A percentile compares a stretch with the other conserved stretches of the same genome.
Conservation (phyloP, 1,139 yeast genomes). For the Geotrichum candidum region DNA sequence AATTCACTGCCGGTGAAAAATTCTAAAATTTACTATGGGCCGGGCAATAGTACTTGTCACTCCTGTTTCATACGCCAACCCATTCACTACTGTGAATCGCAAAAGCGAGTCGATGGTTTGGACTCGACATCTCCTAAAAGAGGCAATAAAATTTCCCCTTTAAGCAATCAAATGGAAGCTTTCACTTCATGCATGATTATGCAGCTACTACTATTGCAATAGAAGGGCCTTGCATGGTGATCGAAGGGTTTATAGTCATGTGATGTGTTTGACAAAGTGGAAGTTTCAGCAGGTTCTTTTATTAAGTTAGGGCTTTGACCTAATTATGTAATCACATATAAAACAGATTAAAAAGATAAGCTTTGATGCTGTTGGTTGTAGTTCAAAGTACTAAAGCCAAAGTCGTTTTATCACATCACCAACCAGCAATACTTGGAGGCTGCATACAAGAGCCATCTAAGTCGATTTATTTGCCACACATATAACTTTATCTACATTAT, state of each 20-base stretch:
- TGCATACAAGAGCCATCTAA: too few relatives aligned
- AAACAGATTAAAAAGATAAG: background rate
- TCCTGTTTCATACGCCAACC: background rate
- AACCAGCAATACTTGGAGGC: too few relatives aligned
- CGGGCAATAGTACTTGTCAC: background rate
- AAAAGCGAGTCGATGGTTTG: background rate
- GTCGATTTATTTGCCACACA: too few relatives aligned
- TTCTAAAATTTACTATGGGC: background rate
- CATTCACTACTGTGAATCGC: background rate
- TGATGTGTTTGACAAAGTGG: background rate
- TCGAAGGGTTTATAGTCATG: background rate
- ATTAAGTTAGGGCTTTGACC: background rate
- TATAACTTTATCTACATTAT: too few relatives aligned
- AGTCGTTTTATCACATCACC: too few relatives aligned
- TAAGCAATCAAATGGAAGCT: background rate
- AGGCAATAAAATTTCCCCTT: conserved; percentile 4
- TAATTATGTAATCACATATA: background rate
- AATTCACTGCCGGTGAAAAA: background rate
- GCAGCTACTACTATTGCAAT: background rate
- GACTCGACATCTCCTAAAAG: conserved; percentile 1
- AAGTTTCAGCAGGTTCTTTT: background rate
- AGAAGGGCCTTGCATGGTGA: background rate
- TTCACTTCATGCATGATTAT: background rate
- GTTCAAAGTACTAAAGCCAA: background rate
- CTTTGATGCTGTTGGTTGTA: background rate